phyloP scores from a whole-genome alignment of 371 early-diverging fungal genomes.

The Apophysomyces variabilis region DNA sequence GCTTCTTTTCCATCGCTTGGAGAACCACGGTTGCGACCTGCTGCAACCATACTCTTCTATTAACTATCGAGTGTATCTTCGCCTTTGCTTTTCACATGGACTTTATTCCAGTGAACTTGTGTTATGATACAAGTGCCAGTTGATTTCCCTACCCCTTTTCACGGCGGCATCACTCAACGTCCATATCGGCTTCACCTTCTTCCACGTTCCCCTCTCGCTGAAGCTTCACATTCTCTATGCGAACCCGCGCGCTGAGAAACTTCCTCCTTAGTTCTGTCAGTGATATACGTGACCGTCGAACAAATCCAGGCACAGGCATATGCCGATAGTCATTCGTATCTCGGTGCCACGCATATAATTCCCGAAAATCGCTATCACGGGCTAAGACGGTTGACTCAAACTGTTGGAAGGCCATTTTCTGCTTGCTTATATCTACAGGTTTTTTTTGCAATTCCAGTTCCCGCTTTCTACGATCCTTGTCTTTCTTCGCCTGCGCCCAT shows the following conservation, averaged over 20 bases:
- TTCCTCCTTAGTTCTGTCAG: constrained; percentile 25
- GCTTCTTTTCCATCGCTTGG: no score
- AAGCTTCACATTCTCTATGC: constrained; percentile 22
- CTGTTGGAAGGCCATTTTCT: constrained; percentile 33
- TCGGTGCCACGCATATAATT: constrained; percentile 34
- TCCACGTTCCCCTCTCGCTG: constrained; percentile 15
- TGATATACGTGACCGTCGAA: constrained; percentile 26
- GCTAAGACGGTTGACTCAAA: constrained; percentile 30
- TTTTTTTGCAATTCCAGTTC: constrained; percentile 18
- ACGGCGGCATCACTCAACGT: constrained; percentile 25
- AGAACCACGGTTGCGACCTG: no score
- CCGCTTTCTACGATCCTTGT: constrained; percentile 17
- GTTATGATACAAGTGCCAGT: background rate
- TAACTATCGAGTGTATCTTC: no score
- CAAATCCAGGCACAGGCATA: constrained; percentile 40
- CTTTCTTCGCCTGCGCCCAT: constrained; percentile 15
- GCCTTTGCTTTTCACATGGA: no score
- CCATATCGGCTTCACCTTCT: constrained; percentile 38
- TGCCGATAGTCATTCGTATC: constrained; percentile 44
- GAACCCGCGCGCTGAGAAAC: constrained; percentile 27
- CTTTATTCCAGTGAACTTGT: no score
- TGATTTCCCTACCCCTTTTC: background rate
- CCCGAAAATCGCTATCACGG: constrained; percentile 36
- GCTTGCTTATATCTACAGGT: constrained; percentile 39
- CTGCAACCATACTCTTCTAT: no score